phyloP scores from a whole-genome alignment of 2,329 filamentous ascomycete species.

The Cylindrodendrum hubeiense region DNA sequence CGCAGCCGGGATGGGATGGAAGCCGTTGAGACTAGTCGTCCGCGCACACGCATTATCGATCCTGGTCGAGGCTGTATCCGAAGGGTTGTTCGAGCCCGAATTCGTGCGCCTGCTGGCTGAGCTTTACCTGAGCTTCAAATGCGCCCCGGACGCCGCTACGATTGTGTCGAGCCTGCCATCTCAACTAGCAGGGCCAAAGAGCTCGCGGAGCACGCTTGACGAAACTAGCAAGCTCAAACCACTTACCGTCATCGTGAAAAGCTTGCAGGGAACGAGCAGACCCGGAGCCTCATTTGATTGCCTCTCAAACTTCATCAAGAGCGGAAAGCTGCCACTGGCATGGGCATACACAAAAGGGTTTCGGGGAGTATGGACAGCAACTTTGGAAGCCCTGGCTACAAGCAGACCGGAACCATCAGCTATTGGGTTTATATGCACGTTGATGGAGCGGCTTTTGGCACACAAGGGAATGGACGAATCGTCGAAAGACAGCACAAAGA shows the following conservation, averaged over 20 bases:
- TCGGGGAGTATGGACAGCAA: slow-evolving; percentile 41
- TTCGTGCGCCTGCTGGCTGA: slow-evolving; percentile 46
- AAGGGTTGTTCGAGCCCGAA: slow-evolving; percentile 46
- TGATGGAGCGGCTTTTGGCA: slow-evolving; percentile 39
- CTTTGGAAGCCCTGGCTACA: slow-evolving; percentile 41
- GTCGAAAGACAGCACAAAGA: slow-evolving; percentile 23
- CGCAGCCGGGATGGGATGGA: slow-evolving; percentile 46
- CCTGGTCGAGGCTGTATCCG: slow-evolving; percentile 45
- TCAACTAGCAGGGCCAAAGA: slow-evolving; percentile 32
- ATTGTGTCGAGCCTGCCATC: slow-evolving; percentile 37
- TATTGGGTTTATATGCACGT: slow-evolving; percentile 39
- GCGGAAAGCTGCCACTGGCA: slow-evolving; percentile 33
- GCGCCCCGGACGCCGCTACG: slow-evolving; percentile 44
- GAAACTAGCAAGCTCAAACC: slow-evolving; percentile 38
- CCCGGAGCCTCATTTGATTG: slow-evolving; percentile 38
- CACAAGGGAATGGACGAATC: slow-evolving; percentile 10
- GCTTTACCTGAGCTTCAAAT: slow-evolving; percentile 45
- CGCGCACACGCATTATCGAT: slow-evolving; percentile 48
- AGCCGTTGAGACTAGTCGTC: slow-evolving; percentile 49
- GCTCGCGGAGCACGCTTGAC: slow-evolving; percentile 24
- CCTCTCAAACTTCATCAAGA: slow-evolving; percentile 37
- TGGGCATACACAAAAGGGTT: slow-evolving; percentile 45
- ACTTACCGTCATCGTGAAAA: slow-evolving; percentile 35
- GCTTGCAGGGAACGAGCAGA: slow-evolving; percentile 16
- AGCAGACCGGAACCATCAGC: slow-evolving; percentile 36